Conservation (phyloP, 2,329 filamentous ascomycete species). For the Microcyclosporella mali region DNA sequence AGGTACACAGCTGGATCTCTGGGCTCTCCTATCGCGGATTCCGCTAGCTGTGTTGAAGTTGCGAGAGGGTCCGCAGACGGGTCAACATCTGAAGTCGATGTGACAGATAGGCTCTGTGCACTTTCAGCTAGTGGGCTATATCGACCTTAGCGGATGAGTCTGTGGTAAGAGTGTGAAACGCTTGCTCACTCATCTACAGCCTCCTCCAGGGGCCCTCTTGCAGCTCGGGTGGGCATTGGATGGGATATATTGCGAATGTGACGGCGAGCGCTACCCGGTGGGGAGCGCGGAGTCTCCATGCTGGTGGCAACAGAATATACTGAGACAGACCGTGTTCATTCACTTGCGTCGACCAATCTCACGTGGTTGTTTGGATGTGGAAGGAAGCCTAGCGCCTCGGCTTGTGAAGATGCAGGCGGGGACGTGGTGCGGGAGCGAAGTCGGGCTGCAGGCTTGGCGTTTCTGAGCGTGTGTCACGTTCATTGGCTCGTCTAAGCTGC, state of each 20-base stretch:
- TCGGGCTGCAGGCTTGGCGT: background rate
- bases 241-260: slow-evolving; percentile 29
- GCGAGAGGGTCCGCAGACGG: background rate
- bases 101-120: slow-evolving; percentile 14
- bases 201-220: slow-evolving; percentile 68
- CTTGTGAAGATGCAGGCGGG: background rate
- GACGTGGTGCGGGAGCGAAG: background rate
- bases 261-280: slow-evolving; percentile 25
- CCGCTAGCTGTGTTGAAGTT: slow-evolving; percentile 9
- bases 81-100: slow-evolving; percentile 1
- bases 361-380: background rate
- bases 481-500: too few species aligned
- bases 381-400: background rate
- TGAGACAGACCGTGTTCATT: too few species aligned
- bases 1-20: slow-evolving; percentile 56
- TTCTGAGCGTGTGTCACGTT: background rate
- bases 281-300: slow-evolving; percentile 26
- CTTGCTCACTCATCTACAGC: slow-evolving; percentile 63
- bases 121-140: slow-evolving; percentile 23
- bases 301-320: too few species aligned
- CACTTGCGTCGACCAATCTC: background rate
- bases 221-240: slow-evolving; percentile 57
- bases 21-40: slow-evolving; percentile 10
- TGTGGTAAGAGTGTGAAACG: too few species aligned
- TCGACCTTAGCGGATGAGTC: too few species aligned